Percentiles rank a stretch among this genome's conserved stretches.
phyloP scores from a whole-genome alignment of 805 yeast genomes.

The Lachancea fermentati region DNA sequence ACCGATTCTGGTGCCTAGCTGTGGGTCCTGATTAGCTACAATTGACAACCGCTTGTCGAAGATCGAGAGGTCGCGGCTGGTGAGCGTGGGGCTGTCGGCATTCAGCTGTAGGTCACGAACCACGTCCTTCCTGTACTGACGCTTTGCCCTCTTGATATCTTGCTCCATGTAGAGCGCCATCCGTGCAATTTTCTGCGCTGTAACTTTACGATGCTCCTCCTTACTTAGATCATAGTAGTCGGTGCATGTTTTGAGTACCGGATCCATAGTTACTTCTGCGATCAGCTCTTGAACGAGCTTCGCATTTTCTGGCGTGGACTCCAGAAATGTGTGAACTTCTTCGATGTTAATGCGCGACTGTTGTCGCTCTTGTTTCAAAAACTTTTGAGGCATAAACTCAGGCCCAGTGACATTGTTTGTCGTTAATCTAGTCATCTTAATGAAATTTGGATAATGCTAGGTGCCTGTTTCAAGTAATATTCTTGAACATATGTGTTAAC shows the following conservation, averaged over 20 bases:
- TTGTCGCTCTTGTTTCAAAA: constrained; percentile 40
- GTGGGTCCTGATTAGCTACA: constrained; percentile 68
- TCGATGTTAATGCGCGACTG: constrained; percentile 38
- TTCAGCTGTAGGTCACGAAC: constrained; percentile 22
- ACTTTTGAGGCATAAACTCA: constrained; percentile 25
- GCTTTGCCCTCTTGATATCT: constrained; percentile 27
- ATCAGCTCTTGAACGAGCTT: constrained; percentile 42
- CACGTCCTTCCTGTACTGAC: constrained; percentile 22
- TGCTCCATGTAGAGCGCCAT: constrained; percentile 54
- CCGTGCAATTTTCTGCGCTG: constrained; percentile 57
- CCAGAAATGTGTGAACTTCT: constrained; percentile 51
- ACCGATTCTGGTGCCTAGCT: constrained; percentile 74
- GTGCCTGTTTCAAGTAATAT: too few relatives aligned
- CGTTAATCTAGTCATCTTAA: constrained; percentile 27
- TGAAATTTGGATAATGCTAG: too few relatives aligned
- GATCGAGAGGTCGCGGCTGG: constrained; percentile 25
- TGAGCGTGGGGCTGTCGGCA: constrained; percentile 14
- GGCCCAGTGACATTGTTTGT: constrained; percentile 17
- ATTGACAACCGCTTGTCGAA: constrained; percentile 57
- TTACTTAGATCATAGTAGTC: constrained; percentile 54
- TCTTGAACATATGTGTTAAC: too few relatives aligned
- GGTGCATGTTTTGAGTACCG: constrained; percentile 49
- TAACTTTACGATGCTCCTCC: constrained; percentile 50
- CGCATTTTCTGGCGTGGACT: constrained; percentile 43
- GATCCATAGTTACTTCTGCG: constrained; percentile 63